phyloP scores from a whole-genome alignment of 495 filamentous ascomycete genomes.

The Aspergillus haitiensis region DNA sequence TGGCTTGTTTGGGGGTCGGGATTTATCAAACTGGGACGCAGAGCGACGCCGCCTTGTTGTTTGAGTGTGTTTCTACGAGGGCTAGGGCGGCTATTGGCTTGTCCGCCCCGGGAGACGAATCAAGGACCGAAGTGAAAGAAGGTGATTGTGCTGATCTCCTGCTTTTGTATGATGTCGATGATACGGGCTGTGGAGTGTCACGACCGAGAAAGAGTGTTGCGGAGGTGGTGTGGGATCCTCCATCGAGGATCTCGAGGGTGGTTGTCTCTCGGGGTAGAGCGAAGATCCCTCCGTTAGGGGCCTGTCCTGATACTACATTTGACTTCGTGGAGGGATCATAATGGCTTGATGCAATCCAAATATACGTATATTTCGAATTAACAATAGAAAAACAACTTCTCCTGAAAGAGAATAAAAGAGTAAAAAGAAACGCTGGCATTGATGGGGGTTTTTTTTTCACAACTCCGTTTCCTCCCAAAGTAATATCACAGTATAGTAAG shows the following conservation, averaged over 20 bases:
- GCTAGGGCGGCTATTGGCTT: conserved; percentile 48
- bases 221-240: conserved; percentile 44
- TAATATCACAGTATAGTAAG: not conserved
- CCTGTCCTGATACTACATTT: conserved; percentile 5
- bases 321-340: conserved; percentile 4
- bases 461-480: not conserved
- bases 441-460: not conserved
- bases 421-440: not conserved
- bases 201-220: conserved; percentile 34
- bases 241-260: conserved; percentile 27
- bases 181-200: conserved; percentile 32
- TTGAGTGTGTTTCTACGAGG: conserved; percentile 61
- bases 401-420: not conserved
- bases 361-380: not conserved
- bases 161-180: conserved; percentile 33
- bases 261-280: conserved; percentile 29
- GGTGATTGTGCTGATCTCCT: conserved; percentile 29
- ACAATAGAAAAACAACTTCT: not conserved
- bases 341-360: too few relatives aligned
- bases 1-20: conserved; percentile 65
- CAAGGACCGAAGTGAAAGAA: conserved; percentile 13
- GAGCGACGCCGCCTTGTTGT: conserved; percentile 58
- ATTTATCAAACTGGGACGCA: conserved; percentile 67
- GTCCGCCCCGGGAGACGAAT: not conserved
- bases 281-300: conserved; percentile 9